phyloP scores from a whole-genome alignment of 2,329 filamentous ascomycete species.

The Alternaria alternata region DNA sequence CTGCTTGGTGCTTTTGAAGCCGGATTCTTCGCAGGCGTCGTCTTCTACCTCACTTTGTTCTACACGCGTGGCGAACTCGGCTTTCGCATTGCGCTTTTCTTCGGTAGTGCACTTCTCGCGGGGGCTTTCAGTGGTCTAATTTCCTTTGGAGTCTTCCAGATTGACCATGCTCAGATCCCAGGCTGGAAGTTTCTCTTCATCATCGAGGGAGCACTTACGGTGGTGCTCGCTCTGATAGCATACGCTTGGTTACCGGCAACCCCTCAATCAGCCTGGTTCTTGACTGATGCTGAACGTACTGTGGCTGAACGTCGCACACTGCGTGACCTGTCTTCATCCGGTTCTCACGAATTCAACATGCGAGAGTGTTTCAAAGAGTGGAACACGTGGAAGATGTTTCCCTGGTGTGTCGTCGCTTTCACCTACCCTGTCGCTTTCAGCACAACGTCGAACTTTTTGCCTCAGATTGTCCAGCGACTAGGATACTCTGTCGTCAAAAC shows the following conservation, averaged over 20 bases:
- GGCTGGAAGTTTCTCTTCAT: conserved; percentile 58
- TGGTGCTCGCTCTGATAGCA: conserved; percentile 40
- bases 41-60: conserved; percentile 59
- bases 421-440: conserved; percentile 60
- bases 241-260: conserved; percentile 48
- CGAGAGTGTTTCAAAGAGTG: conserved; percentile 55
- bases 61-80: conserved; percentile 48
- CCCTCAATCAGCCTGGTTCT: conserved; percentile 50
- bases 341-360: conserved; percentile 51
- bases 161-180: conserved; percentile 55
- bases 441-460: conserved; percentile 58
- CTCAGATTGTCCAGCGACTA: conserved; percentile 56
- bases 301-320: conserved; percentile 57
- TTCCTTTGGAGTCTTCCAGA: conserved; percentile 58
- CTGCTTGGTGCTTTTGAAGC: conserved; percentile 60
- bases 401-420: conserved; percentile 58
- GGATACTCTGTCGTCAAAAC: conserved; percentile 57
- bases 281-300: conserved; percentile 45
- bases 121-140: conserved; percentile 54
- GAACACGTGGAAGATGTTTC: conserved; percentile 53
- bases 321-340: conserved; percentile 40
- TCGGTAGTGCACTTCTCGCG: conserved; percentile 53
- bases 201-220: conserved; percentile 51
- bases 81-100: conserved; percentile 57
- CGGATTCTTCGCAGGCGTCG: conserved; percentile 62